A percentile compares a stretch with the other conserved stretches of the same genome.
Conservation (phyloP, 1,284 basidiomycete species). For the Tilletia caries region DNA sequence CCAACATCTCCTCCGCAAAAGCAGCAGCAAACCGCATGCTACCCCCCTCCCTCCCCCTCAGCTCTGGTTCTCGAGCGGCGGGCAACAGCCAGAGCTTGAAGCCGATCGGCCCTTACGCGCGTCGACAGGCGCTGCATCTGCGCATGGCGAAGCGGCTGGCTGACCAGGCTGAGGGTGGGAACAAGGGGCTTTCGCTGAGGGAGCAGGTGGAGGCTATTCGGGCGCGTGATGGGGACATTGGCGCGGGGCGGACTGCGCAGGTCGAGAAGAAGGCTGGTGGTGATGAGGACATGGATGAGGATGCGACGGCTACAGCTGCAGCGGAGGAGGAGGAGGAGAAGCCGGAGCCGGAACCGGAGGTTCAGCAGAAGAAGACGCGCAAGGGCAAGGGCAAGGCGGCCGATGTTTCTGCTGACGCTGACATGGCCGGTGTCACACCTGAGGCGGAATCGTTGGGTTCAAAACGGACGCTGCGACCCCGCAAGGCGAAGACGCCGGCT, state of each 20-base stretch:
- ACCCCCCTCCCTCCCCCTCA: neutral
- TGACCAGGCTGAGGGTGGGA: neutral
- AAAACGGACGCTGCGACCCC: neutral
- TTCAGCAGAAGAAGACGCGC: slow-evolving; percentile 24
- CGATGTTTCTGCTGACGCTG: slow-evolving; percentile 26
- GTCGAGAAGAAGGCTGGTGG: slow-evolving; percentile 4
- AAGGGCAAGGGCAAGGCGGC: slow-evolving; percentile 10
- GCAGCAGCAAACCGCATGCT: neutral
- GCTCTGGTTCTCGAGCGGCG: neutral
- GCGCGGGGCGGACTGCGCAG: neutral
- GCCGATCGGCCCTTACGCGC: slow-evolving; percentile 3
- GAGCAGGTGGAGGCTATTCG: neutral
- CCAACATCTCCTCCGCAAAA: slow-evolving; percentile 2
- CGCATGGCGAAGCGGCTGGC: neutral
- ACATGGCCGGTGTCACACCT: slow-evolving; percentile 23
- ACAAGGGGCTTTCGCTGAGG: neutral
- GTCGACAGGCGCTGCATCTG: slow-evolving; percentile 1
- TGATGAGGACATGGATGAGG: slow-evolving; percentile 3
- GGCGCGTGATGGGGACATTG: neutral
- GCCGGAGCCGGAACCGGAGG: slow-evolving; percentile 11
- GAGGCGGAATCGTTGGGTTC: slow-evolving; percentile 16
- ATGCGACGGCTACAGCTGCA: neutral
- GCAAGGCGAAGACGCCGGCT: neutral
- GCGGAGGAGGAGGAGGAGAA: neutral
- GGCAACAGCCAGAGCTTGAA: neutral